phyloP scores from a whole-genome alignment of 345 rosid species.

The Punica granatum region DNA sequence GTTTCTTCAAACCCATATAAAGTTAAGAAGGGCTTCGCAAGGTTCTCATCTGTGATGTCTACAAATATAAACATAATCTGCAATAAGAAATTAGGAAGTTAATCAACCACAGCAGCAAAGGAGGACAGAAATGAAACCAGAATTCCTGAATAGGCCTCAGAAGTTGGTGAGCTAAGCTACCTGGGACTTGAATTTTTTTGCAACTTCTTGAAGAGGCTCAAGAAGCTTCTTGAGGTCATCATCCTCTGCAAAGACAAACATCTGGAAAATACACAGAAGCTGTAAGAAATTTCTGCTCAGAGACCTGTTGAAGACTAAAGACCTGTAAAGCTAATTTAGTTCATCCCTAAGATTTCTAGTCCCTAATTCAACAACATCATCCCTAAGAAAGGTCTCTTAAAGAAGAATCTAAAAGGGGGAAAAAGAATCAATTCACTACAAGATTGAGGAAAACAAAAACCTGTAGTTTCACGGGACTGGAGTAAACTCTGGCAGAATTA shows the following conservation, averaged over 20 bases:
- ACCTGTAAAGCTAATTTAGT: not conserved
- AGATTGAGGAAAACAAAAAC: constrained; percentile 17
- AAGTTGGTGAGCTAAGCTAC: constrained; percentile 19
- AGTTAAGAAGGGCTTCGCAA: constrained; percentile 82
- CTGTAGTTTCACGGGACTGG: constrained; percentile 76
- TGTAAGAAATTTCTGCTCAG: not conserved
- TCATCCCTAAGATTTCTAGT: not conserved
- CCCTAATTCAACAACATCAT: not conserved
- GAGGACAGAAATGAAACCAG: constrained; percentile 8
- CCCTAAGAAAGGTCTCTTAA: not conserved
- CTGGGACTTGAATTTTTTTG: constrained; percentile 64
- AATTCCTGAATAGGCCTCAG: not conserved
- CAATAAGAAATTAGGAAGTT: constrained; percentile 11
- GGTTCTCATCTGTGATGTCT: constrained; percentile 65
- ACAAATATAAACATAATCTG: constrained; percentile 71
- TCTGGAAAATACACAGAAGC: constrained; percentile 30
- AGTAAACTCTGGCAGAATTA: constrained; percentile 62
- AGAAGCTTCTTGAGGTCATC: constrained; percentile 49
- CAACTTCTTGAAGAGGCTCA: constrained; percentile 55
- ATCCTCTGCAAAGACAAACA: constrained; percentile 53
- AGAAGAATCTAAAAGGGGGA: not conserved
- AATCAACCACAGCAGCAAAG: constrained; percentile 3
- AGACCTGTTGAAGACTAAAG: not conserved
- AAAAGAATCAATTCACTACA: not conserved
- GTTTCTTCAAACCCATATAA: constrained; percentile 70